phyloP scores from a whole-genome alignment of 2,329 filamentous ascomycete genomes.

The Colletotrichum gigasporum region DNA sequence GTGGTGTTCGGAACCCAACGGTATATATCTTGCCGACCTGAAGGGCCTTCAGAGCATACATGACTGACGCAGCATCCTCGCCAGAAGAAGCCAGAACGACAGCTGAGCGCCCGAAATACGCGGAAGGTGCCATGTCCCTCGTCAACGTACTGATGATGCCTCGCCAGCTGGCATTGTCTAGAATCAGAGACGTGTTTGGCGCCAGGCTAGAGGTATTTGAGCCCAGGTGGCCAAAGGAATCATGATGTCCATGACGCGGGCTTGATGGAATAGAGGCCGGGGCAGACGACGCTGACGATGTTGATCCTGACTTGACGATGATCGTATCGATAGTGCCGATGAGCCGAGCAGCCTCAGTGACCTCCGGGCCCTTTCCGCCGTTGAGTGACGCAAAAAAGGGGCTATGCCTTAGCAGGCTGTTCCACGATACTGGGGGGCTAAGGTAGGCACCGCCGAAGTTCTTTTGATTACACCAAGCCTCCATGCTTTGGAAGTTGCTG shows the following conservation, averaged over 20 bases:
- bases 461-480: constrained; percentile 76
- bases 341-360: constrained; percentile 80
- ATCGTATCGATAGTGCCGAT: constrained; percentile 88
- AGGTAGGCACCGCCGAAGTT: constrained; percentile 86
- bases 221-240: constrained; percentile 30
- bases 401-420: constrained; percentile 67
- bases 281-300: constrained; percentile 53
- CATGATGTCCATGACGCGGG: constrained; percentile 49
- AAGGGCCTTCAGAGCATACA: constrained; percentile 81
- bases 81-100: constrained; percentile 78
- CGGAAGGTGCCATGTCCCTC: constrained; percentile 82
- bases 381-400: constrained; percentile 61
- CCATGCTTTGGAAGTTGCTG: constrained; percentile 72
- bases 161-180: constrained; percentile 88
- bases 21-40: constrained; percentile 84
- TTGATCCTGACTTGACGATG: constrained; percentile 65
- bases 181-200: constrained; percentile 67
- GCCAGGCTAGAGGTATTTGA: constrained; percentile 42
- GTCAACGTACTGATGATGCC: constrained; percentile 85
- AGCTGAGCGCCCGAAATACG: constrained; percentile 79
- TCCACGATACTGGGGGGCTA: constrained; percentile 73
- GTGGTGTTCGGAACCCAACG: constrained; percentile 77
- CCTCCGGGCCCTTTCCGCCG: constrained; percentile 60
- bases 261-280: constrained; percentile 60
- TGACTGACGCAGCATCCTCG: constrained; percentile 79